These are phyloP conservation scores for Solanum sejunctum DNA, from an alignment of 257 asterid species.

Conservation along the genomic window DNA sequence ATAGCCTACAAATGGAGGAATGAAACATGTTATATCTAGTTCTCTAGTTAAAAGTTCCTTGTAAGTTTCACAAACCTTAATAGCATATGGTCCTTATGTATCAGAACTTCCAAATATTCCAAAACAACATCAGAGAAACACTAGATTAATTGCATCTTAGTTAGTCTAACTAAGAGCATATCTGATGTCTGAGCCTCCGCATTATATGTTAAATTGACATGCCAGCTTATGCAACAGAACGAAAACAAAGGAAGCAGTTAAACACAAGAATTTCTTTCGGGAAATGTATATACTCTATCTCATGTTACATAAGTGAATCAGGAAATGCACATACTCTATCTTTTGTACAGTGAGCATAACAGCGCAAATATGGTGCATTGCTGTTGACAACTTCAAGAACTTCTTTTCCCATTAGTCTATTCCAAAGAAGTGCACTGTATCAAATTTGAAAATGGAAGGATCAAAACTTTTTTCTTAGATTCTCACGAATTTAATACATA, in stretches of 20 bases:
- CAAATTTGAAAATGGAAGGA: background rate
- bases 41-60: background rate
- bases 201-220: background rate
- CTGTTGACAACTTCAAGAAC: constrained; percentile 44
- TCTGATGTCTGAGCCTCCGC: background rate
- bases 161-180: background rate
- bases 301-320: background rate
- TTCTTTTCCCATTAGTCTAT: constrained; percentile 83
- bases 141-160: background rate
- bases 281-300: constrained; percentile 25
- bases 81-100: background rate
- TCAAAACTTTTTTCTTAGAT: background rate
- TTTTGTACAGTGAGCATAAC: constrained; percentile 82
- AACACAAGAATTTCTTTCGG: background rate
- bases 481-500: background rate
- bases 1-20: background rate
- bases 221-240: background rate
- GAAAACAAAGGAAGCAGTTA: background rate
- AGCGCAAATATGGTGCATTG: constrained; percentile 49
- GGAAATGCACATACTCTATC: constrained; percentile 32
- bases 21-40: background rate
- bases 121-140: background rate
- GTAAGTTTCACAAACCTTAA: background rate
- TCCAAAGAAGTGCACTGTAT: constrained; percentile 82
- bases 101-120: background rate